Percentiles rank a stretch among this genome's conserved stretches.
Evolutionary conservation across 768 basidiomycete genomes (phyloP).

Genomic region (Tulasnella sp.): DNA sequence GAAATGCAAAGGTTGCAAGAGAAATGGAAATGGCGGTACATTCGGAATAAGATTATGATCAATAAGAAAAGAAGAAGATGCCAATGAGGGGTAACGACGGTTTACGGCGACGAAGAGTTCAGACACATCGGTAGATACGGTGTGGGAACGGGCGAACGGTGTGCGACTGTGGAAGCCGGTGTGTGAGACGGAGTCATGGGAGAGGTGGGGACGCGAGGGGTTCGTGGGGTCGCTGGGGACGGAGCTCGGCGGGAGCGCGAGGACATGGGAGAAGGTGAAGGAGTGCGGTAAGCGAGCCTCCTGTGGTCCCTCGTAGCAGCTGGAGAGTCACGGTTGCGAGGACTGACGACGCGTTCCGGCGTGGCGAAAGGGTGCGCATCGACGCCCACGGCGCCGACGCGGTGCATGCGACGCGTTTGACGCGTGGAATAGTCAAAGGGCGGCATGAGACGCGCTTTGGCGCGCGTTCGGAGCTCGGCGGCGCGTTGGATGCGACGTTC

Average conservation of each 20-base stretch:
- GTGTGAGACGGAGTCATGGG: constrained; percentile 1
- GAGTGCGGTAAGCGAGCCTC: background rate
- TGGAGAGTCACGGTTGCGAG: background rate
- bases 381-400: background rate
- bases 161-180: background rate
- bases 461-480: constrained; percentile 8
- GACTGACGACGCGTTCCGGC: background rate
- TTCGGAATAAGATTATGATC: background rate
- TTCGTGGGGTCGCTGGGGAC: background rate
- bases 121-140: background rate
- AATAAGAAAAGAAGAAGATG: background rate
- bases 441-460: constrained; percentile 11
- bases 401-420: background rate
- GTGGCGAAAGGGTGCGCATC: background rate
- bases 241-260: background rate
- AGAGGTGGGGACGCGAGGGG: background rate
- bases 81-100: background rate
- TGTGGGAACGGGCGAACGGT: background rate
- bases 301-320: background rate
- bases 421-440: background rate
- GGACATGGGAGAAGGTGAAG: background rate
- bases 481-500: background rate
- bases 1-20: no score
- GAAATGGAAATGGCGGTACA: background rate
- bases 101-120: background rate